Base-by-base conservation (phyloP, 257 asterid species). In the Forsythia viridissima region DNA sequence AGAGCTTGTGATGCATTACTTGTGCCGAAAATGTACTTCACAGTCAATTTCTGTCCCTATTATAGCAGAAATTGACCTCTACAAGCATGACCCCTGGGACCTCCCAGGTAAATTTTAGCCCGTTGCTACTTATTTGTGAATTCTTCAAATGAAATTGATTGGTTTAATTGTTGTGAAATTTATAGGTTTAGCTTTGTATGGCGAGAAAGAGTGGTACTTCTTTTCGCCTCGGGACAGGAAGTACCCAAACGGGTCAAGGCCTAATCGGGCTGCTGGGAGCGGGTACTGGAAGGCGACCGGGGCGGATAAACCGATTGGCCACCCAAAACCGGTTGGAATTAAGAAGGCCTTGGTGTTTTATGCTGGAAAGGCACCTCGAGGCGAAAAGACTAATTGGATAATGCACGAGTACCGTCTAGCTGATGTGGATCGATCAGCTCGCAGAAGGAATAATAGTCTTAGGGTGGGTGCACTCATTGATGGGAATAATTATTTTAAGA, bases 251-350 rank as follows among this genome's bases (percentile, higher is more conserved):
- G 98, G 98, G 18, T 94, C 98, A 59, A 72, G 98, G 48, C 98
- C 98, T 59, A 93, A 93, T 77, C 88, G 98, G 59, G 90, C 97
- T 3, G 98, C 98, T 3, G 97, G 98, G 3, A 87, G 86, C 7
- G 98, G 98, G 46, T 93, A 93, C 48, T 93, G 98, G 98, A 93
- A 93, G 85, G 98, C 98, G 0, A 93, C 98, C 69, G 98, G 98
- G 0, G 98, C 94, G 0, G 98, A 93, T 82, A 93, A 93, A 85
- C 92, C 96, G 68, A 91, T 94, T 75, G 94, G 97, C 0, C 75
- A 80, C 1, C 97, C 97, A 65, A 92, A 88, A 30, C 74, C 97
- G 8, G 82, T 94, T 4, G 98, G 97, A 0, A 94, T 94, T 1
- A 94, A 91, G 80, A 90, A 94, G 81, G 97, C 98, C 5, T 38